Evolutionary conservation across 1,139 yeast genomes (phyloP), one percentile per base, ranked within the genome.

Genomic region (Hansenula lynferdii): DNA sequence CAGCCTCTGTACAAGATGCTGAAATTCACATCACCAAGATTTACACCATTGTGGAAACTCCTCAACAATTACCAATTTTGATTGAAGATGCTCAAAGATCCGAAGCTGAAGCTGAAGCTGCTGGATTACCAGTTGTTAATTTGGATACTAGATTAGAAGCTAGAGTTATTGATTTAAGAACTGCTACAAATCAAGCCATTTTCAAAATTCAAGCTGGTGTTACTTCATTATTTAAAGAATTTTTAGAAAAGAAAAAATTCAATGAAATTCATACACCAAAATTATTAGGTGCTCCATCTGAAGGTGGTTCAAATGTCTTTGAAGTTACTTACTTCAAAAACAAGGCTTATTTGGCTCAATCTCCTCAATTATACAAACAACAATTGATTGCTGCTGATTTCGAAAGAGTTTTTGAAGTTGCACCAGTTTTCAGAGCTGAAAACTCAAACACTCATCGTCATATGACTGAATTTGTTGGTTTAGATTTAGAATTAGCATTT

Each of bases 361-460:
- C 97, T 32, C 99, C 99, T 38, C 99, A 92, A 71, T 75, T 92
- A 53, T 87, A 92, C 75, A 92, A 92, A 72, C 97, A 92, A 70
- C 96, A 92, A 76, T 77, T 92, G 62, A 92, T 92, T 66, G 96
- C 97, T 39, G 95, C 96, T 45, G 99, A 92, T 68, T 92, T 92
- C 57, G 98, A 92, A 69, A 80, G 77, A 56, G 99, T 92, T 37
- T 94, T 80, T 60, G 99, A 92, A 70, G 76, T 92, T 56, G 97
- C 94, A 2, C 97, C 99, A 35, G 98, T 92, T 40, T 92, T 92
- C 77, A 80, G 99, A 67, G 99, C 99, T 42, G 99, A 92, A 67
- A 92, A 92, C 73, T 90, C 97, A 48, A 89, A 92, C 70, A 92
- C 98, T 22, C 97, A 92, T 65, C 90, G 99, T 69, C 99, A 92